Conservation (phyloP, 768 basidiomycete species). For the Butyriboletus loyo region DNA sequence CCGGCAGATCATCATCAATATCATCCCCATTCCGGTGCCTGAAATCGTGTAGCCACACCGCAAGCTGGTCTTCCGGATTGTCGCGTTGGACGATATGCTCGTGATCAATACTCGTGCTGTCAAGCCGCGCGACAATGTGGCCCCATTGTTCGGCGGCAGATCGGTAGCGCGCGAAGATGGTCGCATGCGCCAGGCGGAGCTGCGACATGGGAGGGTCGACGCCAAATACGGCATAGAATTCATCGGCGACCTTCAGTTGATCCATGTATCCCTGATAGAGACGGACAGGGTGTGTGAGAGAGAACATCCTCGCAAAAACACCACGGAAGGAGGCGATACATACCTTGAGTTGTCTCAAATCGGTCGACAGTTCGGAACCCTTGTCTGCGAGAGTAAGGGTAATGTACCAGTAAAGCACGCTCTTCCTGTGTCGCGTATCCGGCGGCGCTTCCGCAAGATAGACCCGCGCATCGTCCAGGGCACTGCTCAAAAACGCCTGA, state of each 20-base stretch:
- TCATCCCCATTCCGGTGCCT: constrained; percentile 40
- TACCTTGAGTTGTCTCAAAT: constrained; percentile 53
- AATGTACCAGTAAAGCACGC: constrained; percentile 58
- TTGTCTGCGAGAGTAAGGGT: constrained; percentile 49
- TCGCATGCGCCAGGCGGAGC: constrained; percentile 50
- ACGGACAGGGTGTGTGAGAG: neutral
- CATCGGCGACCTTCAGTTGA: constrained; percentile 50
- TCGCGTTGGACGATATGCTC: constrained; percentile 33
- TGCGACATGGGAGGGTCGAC: constrained; percentile 47
- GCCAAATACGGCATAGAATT: constrained; percentile 48
- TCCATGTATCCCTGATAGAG: constrained; percentile 34
- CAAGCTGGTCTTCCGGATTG: constrained; percentile 54
- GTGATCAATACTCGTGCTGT: constrained; percentile 30
- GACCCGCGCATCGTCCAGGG: constrained; percentile 55
- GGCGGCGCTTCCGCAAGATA: constrained; percentile 58
- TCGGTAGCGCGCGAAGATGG: constrained; percentile 46
- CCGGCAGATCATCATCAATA: constrained; percentile 29
- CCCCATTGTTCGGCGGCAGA: constrained; percentile 48
- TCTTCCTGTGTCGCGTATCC: constrained; percentile 59
- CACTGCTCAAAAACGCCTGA: constrained; percentile 56
- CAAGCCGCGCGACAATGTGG: constrained; percentile 38
- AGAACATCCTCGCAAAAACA: too few relatives aligned
- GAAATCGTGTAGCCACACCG: constrained; percentile 53
- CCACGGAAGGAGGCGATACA: neutral
- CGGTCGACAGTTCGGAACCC: constrained; percentile 46